Evolutionary conservation across 164 flowering plant genomes (phyloP), one percentile per base, ranked within the genome.

Genomic region (Nelumbo lutea): DNA sequence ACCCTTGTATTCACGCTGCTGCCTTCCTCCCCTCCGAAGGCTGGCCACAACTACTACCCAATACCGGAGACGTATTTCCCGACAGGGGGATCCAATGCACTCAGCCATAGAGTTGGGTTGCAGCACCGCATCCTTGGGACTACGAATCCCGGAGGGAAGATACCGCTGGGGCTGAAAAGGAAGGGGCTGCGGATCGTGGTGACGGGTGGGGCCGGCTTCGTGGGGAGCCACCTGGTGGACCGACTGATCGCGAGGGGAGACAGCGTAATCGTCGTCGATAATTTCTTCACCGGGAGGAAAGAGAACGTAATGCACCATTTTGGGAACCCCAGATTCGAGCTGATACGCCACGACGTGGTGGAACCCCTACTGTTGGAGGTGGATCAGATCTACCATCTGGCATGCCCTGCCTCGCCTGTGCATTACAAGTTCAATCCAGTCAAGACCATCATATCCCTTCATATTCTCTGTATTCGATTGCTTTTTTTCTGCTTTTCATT

Each of bases 391-490:
- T 90, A 88, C 75, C 97, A 92, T 59, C 84, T 92, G 3, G 97
- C 97, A 3, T 92, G 98, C 71, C 98, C 98, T 9, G 98, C 96
- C 0, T 90, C 95, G 1, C 96, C 96, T 0, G 96, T 92, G 4
- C 98, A 92, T 72, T 92, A 92, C 83, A 92, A 92, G 75, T 87
- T 87, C 88, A 92, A 92, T 72, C 98, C 98, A 8, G 96, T 92
- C 83, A 92, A 92, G 81, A 92, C 98, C 2, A 92, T 92, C 70
- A 90, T 88, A 90, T 90, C 94, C 90, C 86, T 85, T 62, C 59
- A 44, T 44, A 14, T 13, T 27, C 13, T 46, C 7, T 46, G 48
- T 4, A 4, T 46, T 4, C 1, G n/a, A 15, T 57, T 6, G 40
- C 64, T 58, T 46, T 46, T 46, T 46, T 46, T 46, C 48, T 46